These are phyloP conservation scores for Nothomitra cinnamomea DNA, from an alignment of 2,329 filamentous ascomycete species.

Conservation along the genomic window DNA sequence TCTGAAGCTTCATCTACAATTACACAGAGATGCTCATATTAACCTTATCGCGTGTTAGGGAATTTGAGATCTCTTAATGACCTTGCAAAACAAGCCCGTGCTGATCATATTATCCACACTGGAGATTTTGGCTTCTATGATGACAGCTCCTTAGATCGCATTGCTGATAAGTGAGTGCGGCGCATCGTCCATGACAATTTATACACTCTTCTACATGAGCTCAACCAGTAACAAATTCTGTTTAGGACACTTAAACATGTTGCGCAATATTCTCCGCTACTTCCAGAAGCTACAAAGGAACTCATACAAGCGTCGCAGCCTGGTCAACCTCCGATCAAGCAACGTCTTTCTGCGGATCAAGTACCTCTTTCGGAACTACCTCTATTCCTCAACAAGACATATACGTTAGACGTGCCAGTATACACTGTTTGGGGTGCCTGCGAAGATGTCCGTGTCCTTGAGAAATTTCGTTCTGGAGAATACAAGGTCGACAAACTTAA, in stretches of 20 bases:
- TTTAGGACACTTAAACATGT: slow-evolving; percentile 88
- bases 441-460: slow-evolving; percentile 90
- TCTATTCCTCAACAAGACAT: slow-evolving; percentile 69
- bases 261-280: slow-evolving; percentile 90
- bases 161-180: slow-evolving; percentile 78
- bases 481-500: slow-evolving; percentile 96
- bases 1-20: not conserved
- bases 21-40: not conserved
- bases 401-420: slow-evolving; percentile 88
- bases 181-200: not conserved
- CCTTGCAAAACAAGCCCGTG: slow-evolving; percentile 81
- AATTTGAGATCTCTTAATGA: slow-evolving; percentile 93
- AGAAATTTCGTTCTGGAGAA: slow-evolving; percentile 93
- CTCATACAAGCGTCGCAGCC: slow-evolving; percentile 52
- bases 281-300: slow-evolving; percentile 57
- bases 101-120: slow-evolving; percentile 96
- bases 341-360: slow-evolving; percentile 63
- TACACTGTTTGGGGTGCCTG: slow-evolving; percentile 99
- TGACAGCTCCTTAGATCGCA: slow-evolving; percentile 83
- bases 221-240: slow-evolving; percentile 8
- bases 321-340: slow-evolving; percentile 51
- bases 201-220: slow-evolving; percentile 5
- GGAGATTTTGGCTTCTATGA: slow-evolving; percentile 99
- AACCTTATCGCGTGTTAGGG: slow-evolving; percentile 35
- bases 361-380: slow-evolving; percentile 86